Base-by-base conservation (phyloP, 352 stramenopile genomes). In the Globisporangium spinosum region DNA sequence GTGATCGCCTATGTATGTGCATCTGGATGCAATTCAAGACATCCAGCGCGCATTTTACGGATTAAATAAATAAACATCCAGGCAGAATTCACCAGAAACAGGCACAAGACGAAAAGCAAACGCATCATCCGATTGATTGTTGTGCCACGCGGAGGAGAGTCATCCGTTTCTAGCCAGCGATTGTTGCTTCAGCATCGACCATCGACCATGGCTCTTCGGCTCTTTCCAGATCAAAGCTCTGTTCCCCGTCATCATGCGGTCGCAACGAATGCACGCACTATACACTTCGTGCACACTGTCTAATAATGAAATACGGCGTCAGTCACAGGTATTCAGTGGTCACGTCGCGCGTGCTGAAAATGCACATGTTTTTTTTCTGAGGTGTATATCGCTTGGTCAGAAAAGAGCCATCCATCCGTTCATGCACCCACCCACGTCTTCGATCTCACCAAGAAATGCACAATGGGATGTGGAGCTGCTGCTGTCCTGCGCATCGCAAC, bases 301-400 rank as follows among this genome's bases (percentile, higher is more conserved):
- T 27, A 15, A 29, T 15, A 13, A 35, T 20, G 12, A 34, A 61
- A 20, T 8, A 58, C 0, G 53, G 12, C 22, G 54, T 27, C 56
- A 25, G 1, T 32, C 12, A 0, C 51, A 45, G 56, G 1, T 38
- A 49, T 9, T 47, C 13, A 15, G 55, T 61, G 55, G 55, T 61
- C 56, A 32, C 56, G 29, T 62, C 56, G 56, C 34, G 13, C 12
- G 32, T 49, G 56, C 56, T 32, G 29, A 27, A n/a, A 32, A 49
- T 22, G 32, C 56, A 62, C 56, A 62, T 62, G 56, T 60, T 45
- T 23, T 49, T 29, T 59, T 61, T 23, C 40, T 22, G 54, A 32
- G n/a, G 32, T 58, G 22, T 32, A 62, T 62, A 62, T 62, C 56
- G 56, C 56, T 45, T 49, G 56, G 32, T n/a, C 56, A 62, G 56